phyloP scores from a whole-genome alignment of 345 rosid genomes.

The Murraya koenigii region DNA sequence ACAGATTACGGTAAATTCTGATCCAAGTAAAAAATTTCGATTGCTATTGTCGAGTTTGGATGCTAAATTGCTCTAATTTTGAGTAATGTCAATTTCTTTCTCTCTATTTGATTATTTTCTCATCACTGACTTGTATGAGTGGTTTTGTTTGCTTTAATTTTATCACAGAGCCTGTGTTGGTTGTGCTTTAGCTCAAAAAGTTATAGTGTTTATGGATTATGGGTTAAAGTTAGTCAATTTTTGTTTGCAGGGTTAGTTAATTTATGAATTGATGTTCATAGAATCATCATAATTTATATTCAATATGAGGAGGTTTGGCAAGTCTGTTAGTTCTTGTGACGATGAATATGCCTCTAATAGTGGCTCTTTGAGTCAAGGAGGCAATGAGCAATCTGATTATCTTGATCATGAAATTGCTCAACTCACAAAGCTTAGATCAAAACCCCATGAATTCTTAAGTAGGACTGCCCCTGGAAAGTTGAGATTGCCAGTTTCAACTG shows the following conservation, averaged over 20 bases:
- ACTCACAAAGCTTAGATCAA: slow-evolving; percentile 48
- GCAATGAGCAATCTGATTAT: slow-evolving; percentile 17
- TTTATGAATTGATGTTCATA: background rate
- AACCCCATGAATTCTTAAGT: slow-evolving; percentile 37
- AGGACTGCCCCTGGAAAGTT: slow-evolving; percentile 20
- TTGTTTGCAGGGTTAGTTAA: slow-evolving; percentile 8
- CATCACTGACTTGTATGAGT: background rate
- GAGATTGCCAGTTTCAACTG: slow-evolving; percentile 45
- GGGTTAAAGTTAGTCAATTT: background rate
- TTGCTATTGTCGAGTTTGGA: background rate
- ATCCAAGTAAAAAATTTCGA: background rate
- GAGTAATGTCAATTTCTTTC: background rate
- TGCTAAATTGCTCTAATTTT: background rate
- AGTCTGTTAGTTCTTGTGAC: slow-evolving; percentile 13
- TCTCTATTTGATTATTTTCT: background rate
- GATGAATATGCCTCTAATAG: slow-evolving; percentile 20
- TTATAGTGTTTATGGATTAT: background rate
- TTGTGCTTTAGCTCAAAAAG: background rate
- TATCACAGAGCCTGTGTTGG: background rate
- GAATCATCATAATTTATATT: background rate
- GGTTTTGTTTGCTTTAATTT: background rate
- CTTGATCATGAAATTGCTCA: slow-evolving; percentile 52
- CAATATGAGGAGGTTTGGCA: slow-evolving; percentile 30
- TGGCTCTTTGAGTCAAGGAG: slow-evolving; percentile 7
- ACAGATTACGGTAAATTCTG: background rate